These are phyloP conservation scores for Pyrenopolyporus hunteri DNA, from an alignment of 495 filamentous ascomycete genomes.

Conservation along the genomic window DNA sequence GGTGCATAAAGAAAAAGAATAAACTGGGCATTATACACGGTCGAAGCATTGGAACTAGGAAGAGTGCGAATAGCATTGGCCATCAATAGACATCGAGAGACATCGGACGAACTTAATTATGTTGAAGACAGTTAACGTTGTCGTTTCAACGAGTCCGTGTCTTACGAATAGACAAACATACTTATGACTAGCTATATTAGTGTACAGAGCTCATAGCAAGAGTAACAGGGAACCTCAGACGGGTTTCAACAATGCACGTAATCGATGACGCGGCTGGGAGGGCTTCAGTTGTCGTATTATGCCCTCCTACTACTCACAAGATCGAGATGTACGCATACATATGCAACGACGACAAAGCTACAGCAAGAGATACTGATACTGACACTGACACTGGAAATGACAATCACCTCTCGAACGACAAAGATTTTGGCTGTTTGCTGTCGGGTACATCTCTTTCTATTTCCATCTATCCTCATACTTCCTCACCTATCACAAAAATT, in stretches of 20 bases:
- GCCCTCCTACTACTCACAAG: conserved; percentile 36
- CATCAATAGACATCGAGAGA: too few species aligned
- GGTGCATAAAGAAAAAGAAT: too few species aligned
- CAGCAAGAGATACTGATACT: conserved; percentile 15
- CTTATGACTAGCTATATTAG: too few species aligned
- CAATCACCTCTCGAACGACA: background rate
- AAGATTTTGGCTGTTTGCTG: conserved; percentile 11
- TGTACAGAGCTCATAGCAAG: background rate
- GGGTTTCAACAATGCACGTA: background rate
- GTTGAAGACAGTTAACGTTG: too few species aligned
- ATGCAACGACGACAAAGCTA: conserved; percentile 33
- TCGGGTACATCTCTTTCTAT: conserved; percentile 15
- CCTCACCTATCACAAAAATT: conserved; percentile 1
- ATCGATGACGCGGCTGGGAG: background rate
- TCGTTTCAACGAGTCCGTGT: too few species aligned
- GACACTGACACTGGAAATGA: too few species aligned
- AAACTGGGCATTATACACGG: too few species aligned
- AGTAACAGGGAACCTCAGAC: too few species aligned
- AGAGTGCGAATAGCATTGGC: too few species aligned
- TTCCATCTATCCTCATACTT: conserved; percentile 16
- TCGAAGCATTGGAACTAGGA: too few species aligned
- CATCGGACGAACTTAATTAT: too few species aligned
- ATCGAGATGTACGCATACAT: conserved; percentile 25
- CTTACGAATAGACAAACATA: too few species aligned
- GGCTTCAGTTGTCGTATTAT: conserved; percentile 35